phyloP scores from a whole-genome alignment of 768 basidiomycete genomes.

The Pisolithus sp. region DNA sequence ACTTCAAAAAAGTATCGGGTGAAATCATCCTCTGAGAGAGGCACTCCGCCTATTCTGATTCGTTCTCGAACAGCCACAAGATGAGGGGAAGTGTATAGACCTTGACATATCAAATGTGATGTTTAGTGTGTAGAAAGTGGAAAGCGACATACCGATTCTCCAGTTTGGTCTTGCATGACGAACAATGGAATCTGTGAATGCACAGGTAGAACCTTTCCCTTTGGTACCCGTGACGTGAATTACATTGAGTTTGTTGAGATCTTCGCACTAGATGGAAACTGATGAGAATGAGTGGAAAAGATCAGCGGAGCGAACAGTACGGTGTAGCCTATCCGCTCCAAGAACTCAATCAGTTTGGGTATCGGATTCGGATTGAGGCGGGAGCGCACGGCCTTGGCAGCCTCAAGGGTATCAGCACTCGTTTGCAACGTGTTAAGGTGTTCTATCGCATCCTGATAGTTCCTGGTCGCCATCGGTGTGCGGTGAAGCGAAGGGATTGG shows the following conservation, averaged over 20 bases:
- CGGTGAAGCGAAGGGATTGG: slow-evolving; percentile 1
- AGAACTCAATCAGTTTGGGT: slow-evolving; percentile 86
- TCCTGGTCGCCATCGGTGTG: slow-evolving; percentile 45
- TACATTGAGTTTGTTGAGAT: slow-evolving; percentile 85
- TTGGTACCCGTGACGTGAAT: slow-evolving; percentile 98
- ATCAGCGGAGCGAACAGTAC: slow-evolving; percentile 37
- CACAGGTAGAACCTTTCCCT: slow-evolving; percentile 96
- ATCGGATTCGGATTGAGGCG: slow-evolving; percentile 56
- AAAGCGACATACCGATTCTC: slow-evolving; percentile 62
- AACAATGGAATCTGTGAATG: slow-evolving; percentile 84
- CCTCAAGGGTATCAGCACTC: slow-evolving; percentile 78
- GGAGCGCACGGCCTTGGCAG: slow-evolving; percentile 43
- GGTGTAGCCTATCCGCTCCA: slow-evolving; percentile 77
- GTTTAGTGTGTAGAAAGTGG: neutral
- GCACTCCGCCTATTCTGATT: slow-evolving; percentile 90
- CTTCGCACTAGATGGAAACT: slow-evolving; percentile 49
- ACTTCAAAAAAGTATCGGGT: slow-evolving; percentile 92
- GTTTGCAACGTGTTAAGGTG: slow-evolving; percentile 78
- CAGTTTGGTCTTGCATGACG: slow-evolving; percentile 63
- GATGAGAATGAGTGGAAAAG: slow-evolving; percentile 9
- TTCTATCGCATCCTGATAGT: slow-evolving; percentile 70
- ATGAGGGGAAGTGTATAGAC: slow-evolving; percentile 95
- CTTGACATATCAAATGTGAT: slow-evolving; percentile 32
- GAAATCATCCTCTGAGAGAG: slow-evolving; percentile 84
- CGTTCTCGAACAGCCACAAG: slow-evolving; percentile 95